These are phyloP conservation scores for Botrytis fragariae DNA, from an alignment of 2,329 filamentous ascomycete genomes.

Conservation along the genomic window DNA sequence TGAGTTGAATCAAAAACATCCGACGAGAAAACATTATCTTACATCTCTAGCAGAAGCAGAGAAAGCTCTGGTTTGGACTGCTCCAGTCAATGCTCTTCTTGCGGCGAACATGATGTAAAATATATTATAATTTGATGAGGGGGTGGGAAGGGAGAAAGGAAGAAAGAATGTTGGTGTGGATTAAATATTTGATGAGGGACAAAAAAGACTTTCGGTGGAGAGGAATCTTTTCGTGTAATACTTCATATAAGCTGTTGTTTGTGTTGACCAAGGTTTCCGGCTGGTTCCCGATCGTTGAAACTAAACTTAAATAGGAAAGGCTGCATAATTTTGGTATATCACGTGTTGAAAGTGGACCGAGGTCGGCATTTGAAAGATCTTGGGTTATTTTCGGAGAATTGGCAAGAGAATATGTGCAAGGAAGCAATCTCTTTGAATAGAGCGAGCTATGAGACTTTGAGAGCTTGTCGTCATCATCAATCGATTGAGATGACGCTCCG, in stretches of 20 bases:
- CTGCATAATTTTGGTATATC: background rate
- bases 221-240: conserved; percentile 13
- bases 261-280: conserved; percentile 9
- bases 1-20: conserved; percentile 15
- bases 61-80: conserved; percentile 74
- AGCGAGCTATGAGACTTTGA: background rate
- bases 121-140: conserved; percentile 19
- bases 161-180: conserved; percentile 22
- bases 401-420: background rate
- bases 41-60: conserved; percentile 77
- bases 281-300: background rate
- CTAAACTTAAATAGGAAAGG: background rate
- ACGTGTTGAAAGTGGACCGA: conserved; percentile 3
- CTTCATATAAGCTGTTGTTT: background rate
- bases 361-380: background rate
- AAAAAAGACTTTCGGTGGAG: conserved; percentile 13
- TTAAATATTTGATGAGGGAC: conserved; percentile 19
- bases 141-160: conserved; percentile 4
- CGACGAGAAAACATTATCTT: conserved; percentile 38
- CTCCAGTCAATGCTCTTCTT: conserved; percentile 53
- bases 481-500: background rate
- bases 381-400: background rate
- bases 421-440: background rate
- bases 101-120: conserved; percentile 66
- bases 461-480: background rate